A percentile compares a stretch with the other conserved stretches of the same genome.
Conservation (phyloP, 768 basidiomycete genomes). For the Lepiota venenata region DNA sequence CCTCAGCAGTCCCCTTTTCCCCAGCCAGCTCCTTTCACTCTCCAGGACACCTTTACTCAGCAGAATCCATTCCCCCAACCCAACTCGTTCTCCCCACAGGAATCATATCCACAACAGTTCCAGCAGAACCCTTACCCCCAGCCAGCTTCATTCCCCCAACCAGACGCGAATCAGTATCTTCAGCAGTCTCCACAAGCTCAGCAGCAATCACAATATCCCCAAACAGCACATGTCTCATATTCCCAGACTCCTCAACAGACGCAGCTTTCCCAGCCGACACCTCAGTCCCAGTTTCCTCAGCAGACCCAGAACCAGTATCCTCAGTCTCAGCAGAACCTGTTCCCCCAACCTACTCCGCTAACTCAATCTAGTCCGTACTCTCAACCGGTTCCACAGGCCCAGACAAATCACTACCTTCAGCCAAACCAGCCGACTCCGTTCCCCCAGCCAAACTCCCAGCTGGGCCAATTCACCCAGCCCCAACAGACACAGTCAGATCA, state of each 20-base stretch:
- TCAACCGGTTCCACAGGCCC: neutral
- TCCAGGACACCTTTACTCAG: neutral
- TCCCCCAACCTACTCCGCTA: neutral
- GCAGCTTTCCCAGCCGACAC: neutral
- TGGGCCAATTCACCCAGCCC: conserved; percentile 2
- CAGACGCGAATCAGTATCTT: neutral
- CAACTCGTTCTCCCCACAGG: neutral
- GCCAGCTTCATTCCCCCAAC: neutral
- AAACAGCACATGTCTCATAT: neutral
- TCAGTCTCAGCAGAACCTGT: neutral
- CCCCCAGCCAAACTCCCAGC: neutral
- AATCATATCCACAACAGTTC: neutral
- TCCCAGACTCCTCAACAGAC: neutral
- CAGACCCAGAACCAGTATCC: neutral
- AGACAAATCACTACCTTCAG: conserved; percentile 2
- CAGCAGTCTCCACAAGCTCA: neutral
- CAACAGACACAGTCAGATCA: neutral
- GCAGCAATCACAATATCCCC: neutral
- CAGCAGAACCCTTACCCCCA: conserved; percentile 1
- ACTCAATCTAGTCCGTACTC: neutral
- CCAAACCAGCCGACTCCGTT: neutral
- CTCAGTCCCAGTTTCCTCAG: conserved; percentile 2
- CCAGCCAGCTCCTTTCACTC: neutral
- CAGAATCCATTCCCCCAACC: neutral
- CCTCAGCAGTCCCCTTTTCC: neutral